phyloP scores from a whole-genome alignment of 805 yeast species.

The Candida endomychidarum region DNA sequence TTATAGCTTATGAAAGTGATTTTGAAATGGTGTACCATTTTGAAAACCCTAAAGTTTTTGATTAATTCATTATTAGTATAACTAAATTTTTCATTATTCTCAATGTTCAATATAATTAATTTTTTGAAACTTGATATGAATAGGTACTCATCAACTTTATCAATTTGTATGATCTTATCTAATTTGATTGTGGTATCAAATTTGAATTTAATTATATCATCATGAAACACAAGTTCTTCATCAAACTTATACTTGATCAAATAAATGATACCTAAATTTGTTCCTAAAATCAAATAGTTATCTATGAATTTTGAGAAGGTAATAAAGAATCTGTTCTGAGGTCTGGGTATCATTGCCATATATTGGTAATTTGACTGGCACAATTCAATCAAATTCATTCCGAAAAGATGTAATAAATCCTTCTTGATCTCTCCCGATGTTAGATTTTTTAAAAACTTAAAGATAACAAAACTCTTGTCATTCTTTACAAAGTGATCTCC shows the following conservation, averaged over 20 bases:
- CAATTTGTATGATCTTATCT: conserved; percentile 16
- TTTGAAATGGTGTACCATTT: conserved; percentile 10
- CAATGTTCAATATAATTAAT: conserved; percentile 12
- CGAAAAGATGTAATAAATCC: conserved; percentile 17
- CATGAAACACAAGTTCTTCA: conserved; percentile 8
- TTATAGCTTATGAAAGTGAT: conserved; percentile 12
- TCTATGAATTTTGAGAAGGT: conserved; percentile 17
- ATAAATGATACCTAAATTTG: conserved; percentile 16
- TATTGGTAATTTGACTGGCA: conserved; percentile 8
- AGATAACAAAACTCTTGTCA: conserved; percentile 9
- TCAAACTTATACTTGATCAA: conserved; percentile 9
- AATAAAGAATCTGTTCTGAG: conserved; percentile 14
- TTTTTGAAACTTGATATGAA: conserved; percentile 16
- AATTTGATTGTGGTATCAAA: conserved; percentile 14
- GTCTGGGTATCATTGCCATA: conserved; percentile 8
- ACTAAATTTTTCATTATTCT: conserved; percentile 10
- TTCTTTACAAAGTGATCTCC: conserved; percentile 7
- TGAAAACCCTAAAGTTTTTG: conserved; percentile 14
- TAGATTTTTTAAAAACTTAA: conserved; percentile 12
- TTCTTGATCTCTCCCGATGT: conserved; percentile 18
- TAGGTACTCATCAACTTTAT: conserved; percentile 11
- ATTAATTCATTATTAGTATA: conserved; percentile 13
- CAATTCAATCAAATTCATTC: conserved; percentile 15
- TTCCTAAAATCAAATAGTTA: conserved; percentile 15
- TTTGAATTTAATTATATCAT: conserved; percentile 15